Evolutionary conservation across 495 filamentous ascomycete species (phyloP).

Genomic region (Podospora anserina): DNA sequence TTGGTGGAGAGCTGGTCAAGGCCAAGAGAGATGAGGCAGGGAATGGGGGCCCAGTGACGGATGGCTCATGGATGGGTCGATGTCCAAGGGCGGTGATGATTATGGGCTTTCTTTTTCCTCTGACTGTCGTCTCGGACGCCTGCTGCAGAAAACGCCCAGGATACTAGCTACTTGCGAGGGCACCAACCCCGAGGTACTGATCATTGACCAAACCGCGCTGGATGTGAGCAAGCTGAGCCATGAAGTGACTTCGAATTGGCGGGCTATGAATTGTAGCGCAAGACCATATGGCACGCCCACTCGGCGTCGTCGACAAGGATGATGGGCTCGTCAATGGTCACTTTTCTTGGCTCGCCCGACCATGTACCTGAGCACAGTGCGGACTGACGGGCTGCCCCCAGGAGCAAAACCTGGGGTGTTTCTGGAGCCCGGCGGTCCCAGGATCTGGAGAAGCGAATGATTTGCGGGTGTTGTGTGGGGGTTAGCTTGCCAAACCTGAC

Average conservation of each 20-base stretch:
- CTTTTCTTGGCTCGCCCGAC: constrained; percentile 16
- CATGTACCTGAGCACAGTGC: constrained; percentile 35
- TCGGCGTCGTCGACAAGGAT: constrained; percentile 13
- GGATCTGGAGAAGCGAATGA: constrained; percentile 25
- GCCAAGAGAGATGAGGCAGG: constrained; percentile 21
- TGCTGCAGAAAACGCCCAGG: constrained; percentile 15
- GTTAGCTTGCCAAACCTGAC: constrained; percentile 26
- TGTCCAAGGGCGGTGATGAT: constrained; percentile 24
- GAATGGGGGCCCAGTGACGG: constrained; percentile 3
- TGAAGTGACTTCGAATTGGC: constrained; percentile 10
- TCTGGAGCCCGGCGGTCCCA: constrained; percentile 15
- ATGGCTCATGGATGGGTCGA: constrained; percentile 18
- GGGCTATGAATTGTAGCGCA: constrained; percentile 21
- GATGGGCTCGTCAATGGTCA: constrained; percentile 13
- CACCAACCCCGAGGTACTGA: constrained; percentile 12
- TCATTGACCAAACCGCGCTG: constrained; percentile 21
- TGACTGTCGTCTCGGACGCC: constrained; percentile 13
- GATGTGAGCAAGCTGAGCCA: constrained; percentile 5
- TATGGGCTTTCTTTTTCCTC: constrained; percentile 21
- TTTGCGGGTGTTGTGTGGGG: constrained; percentile 38
- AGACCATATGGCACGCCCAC: constrained; percentile 19
- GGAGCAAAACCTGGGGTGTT: constrained; percentile 19
- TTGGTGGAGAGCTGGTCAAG: constrained; percentile 20
- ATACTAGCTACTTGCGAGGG: constrained; percentile 21
- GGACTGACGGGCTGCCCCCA: constrained; percentile 24